Base-by-base conservation (phyloP, 495 filamentous ascomycete genomes). In the Neurospora sp. region DNA sequence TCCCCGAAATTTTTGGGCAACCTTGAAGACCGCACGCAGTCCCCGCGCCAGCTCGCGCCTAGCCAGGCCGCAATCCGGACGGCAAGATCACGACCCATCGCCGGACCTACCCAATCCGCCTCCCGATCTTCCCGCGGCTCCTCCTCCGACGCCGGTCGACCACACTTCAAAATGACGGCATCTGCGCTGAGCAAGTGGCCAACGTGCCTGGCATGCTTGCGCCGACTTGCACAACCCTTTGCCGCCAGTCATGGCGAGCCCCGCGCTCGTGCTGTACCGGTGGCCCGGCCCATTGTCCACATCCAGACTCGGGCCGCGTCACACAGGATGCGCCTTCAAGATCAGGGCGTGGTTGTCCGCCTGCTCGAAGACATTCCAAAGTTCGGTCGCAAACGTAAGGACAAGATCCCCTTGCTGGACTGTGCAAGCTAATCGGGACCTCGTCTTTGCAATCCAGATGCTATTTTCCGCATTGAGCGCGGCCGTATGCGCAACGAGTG, bases 321-420 rank as follows among this genome's bases (percentile, higher is more conserved):
- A 42, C 74, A 71, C 48, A 14, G 48, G n/a, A 39, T 75, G 18
- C 76, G 76, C 31, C 77, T 76, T 2, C 70, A 69, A 20, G 80
- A 81, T 61, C 81, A 81, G 70, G 84, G 83, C 68, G 84, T 91
- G 39, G 84, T 88, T 27, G 91, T 91, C 70, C 85, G 86, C 69
- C 81, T 92, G 72, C 79, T 89, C 8, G 76, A 85, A 74, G 88
- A 91, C 76, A 86, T 91, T 31, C 84, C 81, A 68, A 83, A 82
- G 53, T 91, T 87, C 77, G 91, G 90, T 14, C 83, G 85, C 73
- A 86, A 85, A 83, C 85, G 90, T 91, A 78, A 40, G 80, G 37
- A 37, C 39, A 40, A 18, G 27, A 39, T 12, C 14, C 39, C n/a
- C 38, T 27, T 35, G 42, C 75, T 73, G 42, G 68, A 35, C 27